Conservation (phyloP, 108 stramenopile species). For the Stephanodiscus triporus region DNA sequence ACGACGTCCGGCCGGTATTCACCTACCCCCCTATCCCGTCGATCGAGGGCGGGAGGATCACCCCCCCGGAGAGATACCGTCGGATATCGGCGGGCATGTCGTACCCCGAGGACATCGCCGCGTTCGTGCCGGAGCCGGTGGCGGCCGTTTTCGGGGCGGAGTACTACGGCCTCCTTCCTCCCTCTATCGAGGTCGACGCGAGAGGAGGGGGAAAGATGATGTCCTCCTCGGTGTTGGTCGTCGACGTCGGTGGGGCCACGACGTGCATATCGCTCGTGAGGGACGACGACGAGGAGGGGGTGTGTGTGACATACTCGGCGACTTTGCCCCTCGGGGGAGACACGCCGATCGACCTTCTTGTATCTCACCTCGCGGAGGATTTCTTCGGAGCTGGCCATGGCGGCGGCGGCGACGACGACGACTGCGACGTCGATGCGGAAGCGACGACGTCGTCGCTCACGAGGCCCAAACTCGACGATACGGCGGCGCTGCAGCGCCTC, state of each 20-base stretch:
- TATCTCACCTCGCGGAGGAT: constrained; percentile 45
- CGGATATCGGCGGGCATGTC: constrained; percentile 14
- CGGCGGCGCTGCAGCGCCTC: constrained; percentile 41
- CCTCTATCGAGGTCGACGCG: neutral
- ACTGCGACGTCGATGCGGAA: constrained; percentile 19
- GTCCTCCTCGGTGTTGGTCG: constrained; percentile 50
- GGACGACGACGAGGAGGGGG: constrained; percentile 18
- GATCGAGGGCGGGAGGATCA: neutral
- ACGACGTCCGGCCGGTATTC: constrained; percentile 43
- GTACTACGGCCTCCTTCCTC: constrained; percentile 52
- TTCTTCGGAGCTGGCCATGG: constrained; percentile 29
- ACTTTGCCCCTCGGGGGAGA: constrained; percentile 70
- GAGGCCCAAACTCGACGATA: constrained; percentile 35
- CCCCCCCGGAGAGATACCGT: constrained; percentile 22
- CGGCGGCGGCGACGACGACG: constrained; percentile 17
- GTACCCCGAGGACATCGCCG: constrained; percentile 31
- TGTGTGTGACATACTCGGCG: constrained; percentile 40
- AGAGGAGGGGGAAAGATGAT: too few relatives aligned
- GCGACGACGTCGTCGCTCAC: neutral
- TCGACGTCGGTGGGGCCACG: constrained; percentile 71
- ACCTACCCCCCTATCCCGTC: constrained; percentile 20
- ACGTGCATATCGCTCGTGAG: constrained; percentile 63
- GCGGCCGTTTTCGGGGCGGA: constrained; percentile 79
- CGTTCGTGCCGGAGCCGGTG: constrained; percentile 69
- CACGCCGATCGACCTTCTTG: constrained; percentile 60